Conservation (phyloP, 306 rosid species). For the Vigna angularis region DNA sequence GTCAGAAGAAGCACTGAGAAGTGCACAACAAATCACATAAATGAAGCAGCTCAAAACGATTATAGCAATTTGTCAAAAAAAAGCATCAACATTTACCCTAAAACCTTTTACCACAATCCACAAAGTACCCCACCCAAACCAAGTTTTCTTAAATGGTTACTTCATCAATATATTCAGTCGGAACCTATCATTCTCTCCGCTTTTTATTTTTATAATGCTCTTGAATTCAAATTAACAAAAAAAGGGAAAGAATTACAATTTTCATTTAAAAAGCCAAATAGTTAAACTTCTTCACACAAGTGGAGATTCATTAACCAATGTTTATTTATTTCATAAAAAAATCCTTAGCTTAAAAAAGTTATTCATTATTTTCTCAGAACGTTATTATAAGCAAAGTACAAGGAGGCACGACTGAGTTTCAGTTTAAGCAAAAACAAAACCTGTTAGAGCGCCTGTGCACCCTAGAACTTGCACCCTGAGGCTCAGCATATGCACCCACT, state of each 20-base stretch:
- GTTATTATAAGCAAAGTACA: not conserved
- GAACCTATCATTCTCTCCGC: not conserved
- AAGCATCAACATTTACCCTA: not conserved
- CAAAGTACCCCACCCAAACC: not conserved
- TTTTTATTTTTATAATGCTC: not conserved
- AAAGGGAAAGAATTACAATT: not conserved
- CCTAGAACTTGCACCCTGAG: not conserved
- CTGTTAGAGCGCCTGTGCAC: conserved; percentile 9
- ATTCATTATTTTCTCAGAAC: not conserved
- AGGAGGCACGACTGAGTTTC: not conserved
- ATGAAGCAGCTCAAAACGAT: conserved; percentile 1
- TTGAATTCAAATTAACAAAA: not conserved
- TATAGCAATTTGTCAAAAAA: not conserved
- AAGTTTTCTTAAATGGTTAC: not conserved
- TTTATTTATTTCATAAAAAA: not conserved
- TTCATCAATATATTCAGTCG: not conserved
- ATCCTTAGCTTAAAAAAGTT: not conserved
- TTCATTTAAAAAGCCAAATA: conserved; percentile 13
- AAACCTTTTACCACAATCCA: not conserved
- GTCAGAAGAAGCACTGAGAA: conserved; percentile 23
- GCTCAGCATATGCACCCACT: not conserved
- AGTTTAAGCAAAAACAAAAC: not conserved
- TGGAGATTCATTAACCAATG: not conserved
- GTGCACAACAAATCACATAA: not conserved
- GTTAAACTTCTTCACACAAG: not conserved